phyloP scores from a whole-genome alignment of 768 basidiomycete species.

The Sarcodon sp. region DNA sequence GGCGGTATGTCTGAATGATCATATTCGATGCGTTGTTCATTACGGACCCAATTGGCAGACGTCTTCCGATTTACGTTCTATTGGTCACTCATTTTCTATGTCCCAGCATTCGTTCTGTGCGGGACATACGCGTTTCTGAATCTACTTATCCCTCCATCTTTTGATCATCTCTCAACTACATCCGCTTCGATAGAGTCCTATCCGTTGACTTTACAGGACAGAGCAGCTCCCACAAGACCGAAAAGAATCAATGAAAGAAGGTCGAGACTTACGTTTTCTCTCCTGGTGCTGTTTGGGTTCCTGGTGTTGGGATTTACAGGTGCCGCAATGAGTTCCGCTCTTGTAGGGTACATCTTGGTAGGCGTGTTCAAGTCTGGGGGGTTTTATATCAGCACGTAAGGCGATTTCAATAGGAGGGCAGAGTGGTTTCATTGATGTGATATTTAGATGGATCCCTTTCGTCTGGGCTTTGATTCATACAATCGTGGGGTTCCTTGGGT shows the following conservation, averaged over 20 bases:
- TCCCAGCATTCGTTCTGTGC: constrained; percentile 25
- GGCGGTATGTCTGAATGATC: constrained; percentile 13
- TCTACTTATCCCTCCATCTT: constrained; percentile 22
- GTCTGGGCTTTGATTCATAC: constrained; percentile 27
- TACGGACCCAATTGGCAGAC: constrained; percentile 13
- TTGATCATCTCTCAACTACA: neutral
- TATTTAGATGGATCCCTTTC: constrained; percentile 27
- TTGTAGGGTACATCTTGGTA: constrained; percentile 24
- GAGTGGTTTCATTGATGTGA: neutral
- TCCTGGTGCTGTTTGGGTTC: constrained; percentile 26
- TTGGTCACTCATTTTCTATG: constrained; percentile 33
- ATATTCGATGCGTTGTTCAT: neutral
- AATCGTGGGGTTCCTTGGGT: constrained; percentile 28
- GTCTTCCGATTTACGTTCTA: constrained; percentile 33
- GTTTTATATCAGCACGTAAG: constrained; percentile 29
- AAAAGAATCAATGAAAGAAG: constrained; percentile 18
- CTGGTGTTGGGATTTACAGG: constrained; percentile 19
- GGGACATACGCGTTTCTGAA: constrained; percentile 30
- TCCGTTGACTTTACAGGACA: neutral
- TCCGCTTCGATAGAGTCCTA: neutral
- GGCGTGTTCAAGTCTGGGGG: constrained; percentile 23
- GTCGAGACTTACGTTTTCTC: constrained; percentile 24
- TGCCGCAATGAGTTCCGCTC: constrained; percentile 24
- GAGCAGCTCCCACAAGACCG: neutral
- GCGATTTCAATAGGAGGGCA: neutral